phyloP scores from a whole-genome alignment of 345 rosid genomes.

The Eucalyptus erythrocorys region DNA sequence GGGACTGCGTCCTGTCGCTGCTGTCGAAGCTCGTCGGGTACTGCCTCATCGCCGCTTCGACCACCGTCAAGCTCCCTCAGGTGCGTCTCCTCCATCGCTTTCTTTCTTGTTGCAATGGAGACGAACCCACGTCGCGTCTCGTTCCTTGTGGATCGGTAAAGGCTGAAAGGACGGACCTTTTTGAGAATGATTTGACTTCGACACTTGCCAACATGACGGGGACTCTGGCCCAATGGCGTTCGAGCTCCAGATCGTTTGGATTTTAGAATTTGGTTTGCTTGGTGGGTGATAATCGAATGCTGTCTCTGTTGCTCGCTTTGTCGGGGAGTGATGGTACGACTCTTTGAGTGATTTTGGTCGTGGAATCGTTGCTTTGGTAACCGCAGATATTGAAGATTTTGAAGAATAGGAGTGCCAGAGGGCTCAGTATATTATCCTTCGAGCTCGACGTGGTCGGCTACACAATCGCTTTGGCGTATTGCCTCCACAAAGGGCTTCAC shows the following conservation, averaged over 20 bases:
- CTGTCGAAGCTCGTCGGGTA: constrained; percentile 92
- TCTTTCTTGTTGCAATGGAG: not conserved
- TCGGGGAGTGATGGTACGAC: not conserved
- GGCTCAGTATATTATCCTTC: constrained; percentile 65
- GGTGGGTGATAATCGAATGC: not conserved
- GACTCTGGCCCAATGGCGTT: not conserved
- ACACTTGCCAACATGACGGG: not conserved
- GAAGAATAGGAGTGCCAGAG: constrained; percentile 68
- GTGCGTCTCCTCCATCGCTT: not conserved
- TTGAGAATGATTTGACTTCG: not conserved
- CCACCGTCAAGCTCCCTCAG: constrained; percentile 97
- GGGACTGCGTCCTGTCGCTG: constrained; percentile 73
- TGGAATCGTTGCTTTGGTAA: not conserved
- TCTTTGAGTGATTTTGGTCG: not conserved
- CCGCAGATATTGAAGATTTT: constrained; percentile 73
- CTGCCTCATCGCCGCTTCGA: constrained; percentile 80
- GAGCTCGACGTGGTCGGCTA: constrained; percentile 92
- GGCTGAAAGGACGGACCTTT: not conserved
- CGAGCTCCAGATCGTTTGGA: not conserved
- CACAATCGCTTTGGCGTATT: constrained; percentile 86
- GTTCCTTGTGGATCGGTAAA: not conserved
- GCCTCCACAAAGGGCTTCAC: constrained; percentile 88
- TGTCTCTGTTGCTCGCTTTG: not conserved
- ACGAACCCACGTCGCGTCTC: not conserved
- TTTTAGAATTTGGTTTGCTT: not conserved